Conservation (phyloP, 2,329 filamentous ascomycete species). For the Atkinsonella hypoxylon region DNA sequence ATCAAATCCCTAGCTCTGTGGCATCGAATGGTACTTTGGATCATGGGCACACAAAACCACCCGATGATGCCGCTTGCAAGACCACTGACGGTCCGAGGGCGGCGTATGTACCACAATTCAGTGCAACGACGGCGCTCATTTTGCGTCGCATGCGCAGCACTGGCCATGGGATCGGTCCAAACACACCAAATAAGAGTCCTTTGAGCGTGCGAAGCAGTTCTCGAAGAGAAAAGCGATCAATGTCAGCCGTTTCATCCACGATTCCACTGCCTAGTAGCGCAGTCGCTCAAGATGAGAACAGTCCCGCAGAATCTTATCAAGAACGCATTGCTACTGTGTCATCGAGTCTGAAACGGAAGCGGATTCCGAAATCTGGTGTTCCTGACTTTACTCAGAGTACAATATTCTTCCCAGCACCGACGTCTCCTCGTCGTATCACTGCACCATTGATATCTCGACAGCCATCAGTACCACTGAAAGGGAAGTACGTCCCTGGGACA, state of each 20-base stretch:
- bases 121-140: conserved; percentile 1
- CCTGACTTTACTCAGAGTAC: conserved; percentile 23
- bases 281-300: no score
- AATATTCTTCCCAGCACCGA: conserved; percentile 15
- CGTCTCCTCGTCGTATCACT: neutral
- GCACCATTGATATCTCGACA: neutral
- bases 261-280: neutral
- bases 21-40: neutral
- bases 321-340: neutral
- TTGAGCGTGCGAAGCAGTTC: neutral
- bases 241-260: neutral
- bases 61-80: neutral
- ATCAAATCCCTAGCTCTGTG: no score
- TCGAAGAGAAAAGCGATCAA: neutral
- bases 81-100: neutral
- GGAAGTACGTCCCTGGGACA: neutral
- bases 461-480: neutral
- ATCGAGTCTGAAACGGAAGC: conserved; percentile 18
- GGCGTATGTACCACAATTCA: conserved; percentile 6
- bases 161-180: no score
- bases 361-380: conserved; percentile 8
- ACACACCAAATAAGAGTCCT: neutral
- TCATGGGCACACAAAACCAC: neutral
- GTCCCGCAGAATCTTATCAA: neutral
- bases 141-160: conserved; percentile 4